Evolutionary conservation across 176 grass and related monocot genomes (phyloP), one percentile per base, ranked within the genome.

Genomic region (Triticum dicoccoides): DNA sequence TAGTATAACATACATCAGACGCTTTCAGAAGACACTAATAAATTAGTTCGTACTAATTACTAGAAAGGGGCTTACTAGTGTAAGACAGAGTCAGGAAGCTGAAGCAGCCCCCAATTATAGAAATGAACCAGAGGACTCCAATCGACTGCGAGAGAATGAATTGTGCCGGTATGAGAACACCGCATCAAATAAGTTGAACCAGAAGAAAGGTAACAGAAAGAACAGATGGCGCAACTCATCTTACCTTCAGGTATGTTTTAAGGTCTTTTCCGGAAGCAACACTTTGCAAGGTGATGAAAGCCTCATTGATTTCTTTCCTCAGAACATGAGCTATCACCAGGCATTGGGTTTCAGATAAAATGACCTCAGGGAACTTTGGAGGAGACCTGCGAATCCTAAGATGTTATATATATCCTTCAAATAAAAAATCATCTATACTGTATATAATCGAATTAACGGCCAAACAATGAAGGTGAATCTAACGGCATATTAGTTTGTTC

Each of bases 1-100:
- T 14, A 83, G 6, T 45, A 17, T 80, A 45, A 51, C 10, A 56
- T 72, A 59, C 18, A 41, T 38, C 32, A 72, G 10, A 41, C 13
- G 11, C 69, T 63, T 71, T 54, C 13, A 30, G 29, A 65, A 61
- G 11, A 56, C 24, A 9, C 0, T 47, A 62, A 11, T 5, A 29
- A 52, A 51, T 29, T 69, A 23, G 32, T 76, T 12, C 41, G 58
- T 5, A 32, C 32, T 32, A 25, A 7, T 38, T 14, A 37, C 10
- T 76, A 61, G 14, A 11, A 62, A 47, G 11, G 14, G 58, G 39
- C 87, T 90, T 51, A 98, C 96, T 86, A 56, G 88, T 92, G 68
- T 98, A 98, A 44, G 84, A 84, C 17, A 98, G 86, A 77, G 91
- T 98, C 88, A 98, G 76, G 76, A 98, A 94, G 62, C 88, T 98